Percentiles rank a stretch among this genome's conserved stretches.
Evolutionary conservation across 805 yeast species (phyloP).

Genomic region (Maudiozyma turicensis): DNA sequence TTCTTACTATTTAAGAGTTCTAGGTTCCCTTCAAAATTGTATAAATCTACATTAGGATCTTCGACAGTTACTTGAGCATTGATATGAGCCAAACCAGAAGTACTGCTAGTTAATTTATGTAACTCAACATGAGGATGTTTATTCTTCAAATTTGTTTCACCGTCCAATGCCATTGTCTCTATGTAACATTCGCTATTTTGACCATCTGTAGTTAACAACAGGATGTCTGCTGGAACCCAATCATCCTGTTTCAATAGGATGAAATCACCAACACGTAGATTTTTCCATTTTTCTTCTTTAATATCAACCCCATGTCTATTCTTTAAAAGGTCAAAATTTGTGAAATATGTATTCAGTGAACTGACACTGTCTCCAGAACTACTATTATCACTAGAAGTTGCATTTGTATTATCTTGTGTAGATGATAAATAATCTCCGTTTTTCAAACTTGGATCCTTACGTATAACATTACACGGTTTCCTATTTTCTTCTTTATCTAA

Average conservation of each 20-base stretch:
- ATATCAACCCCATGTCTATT: slow-evolving; percentile 17
- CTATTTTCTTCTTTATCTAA: slow-evolving; percentile 81
- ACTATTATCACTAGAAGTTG: background rate
- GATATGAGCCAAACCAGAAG: slow-evolving; percentile 40
- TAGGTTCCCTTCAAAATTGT: slow-evolving; percentile 80
- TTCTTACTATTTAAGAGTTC: slow-evolving; percentile 30
- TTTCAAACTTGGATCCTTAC: slow-evolving; percentile 10
- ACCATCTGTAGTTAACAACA: slow-evolving; percentile 58
- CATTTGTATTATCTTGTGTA: background rate
- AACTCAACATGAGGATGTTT: slow-evolving; percentile 59
- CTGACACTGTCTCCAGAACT: background rate
- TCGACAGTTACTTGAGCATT: slow-evolving; percentile 57
- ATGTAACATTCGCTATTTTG: slow-evolving; percentile 57
- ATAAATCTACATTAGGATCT: slow-evolving; percentile 86
- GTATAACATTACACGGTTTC: slow-evolving; percentile 34
- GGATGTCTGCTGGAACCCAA: slow-evolving; percentile 88
- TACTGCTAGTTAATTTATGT: slow-evolving; percentile 40
- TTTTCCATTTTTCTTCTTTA: slow-evolving; percentile 49
- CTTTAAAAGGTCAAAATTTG: slow-evolving; percentile 13
- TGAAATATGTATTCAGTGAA: slow-evolving; percentile 12
- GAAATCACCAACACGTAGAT: slow-evolving; percentile 81
- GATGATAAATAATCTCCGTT: background rate
- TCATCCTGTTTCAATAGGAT: slow-evolving; percentile 67
- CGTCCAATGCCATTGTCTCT: slow-evolving; percentile 97
- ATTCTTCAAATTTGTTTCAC: slow-evolving; percentile 86